Evolutionary conservation across 2,329 filamentous ascomycete genomes (phyloP).

Genomic region (Pleurostoma richardsiae): DNA sequence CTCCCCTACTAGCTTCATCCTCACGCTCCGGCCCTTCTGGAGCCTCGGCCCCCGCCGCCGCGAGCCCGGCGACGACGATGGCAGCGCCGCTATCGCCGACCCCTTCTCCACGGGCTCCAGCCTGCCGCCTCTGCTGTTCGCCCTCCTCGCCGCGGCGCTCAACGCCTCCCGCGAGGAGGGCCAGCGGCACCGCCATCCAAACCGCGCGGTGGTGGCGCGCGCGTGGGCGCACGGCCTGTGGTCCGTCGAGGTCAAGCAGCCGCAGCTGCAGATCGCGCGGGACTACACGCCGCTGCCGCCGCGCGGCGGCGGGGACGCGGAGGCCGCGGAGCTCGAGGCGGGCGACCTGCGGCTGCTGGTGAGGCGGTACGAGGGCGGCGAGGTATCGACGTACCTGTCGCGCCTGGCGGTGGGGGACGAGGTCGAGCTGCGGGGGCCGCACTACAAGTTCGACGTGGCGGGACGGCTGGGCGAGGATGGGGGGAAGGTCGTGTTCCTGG

Average conservation of each 20-base stretch:
- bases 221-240: slow-evolving; percentile 66
- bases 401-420: slow-evolving; percentile 54
- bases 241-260: slow-evolving; percentile 92
- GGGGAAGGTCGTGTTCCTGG: slow-evolving; percentile 70
- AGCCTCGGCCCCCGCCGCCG: neutral
- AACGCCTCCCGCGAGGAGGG: slow-evolving; percentile 4
- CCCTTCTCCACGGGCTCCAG: neutral
- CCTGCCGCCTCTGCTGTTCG: slow-evolving; percentile 9
- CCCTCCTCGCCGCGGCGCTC: slow-evolving; percentile 5
- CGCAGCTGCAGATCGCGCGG: slow-evolving; percentile 84
- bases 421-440: slow-evolving; percentile 75
- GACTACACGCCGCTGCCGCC: slow-evolving; percentile 86
- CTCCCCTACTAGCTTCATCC: slow-evolving; percentile 63
- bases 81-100: neutral
- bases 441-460: slow-evolving; percentile 56
- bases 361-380: slow-evolving; percentile 71
- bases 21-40: slow-evolving; percentile 50
- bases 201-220: slow-evolving; percentile 17
- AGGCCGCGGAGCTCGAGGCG: slow-evolving; percentile 20
- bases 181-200: slow-evolving; percentile 26
- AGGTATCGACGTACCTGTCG: slow-evolving; percentile 80
- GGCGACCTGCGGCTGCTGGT: slow-evolving; percentile 67
- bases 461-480: slow-evolving; percentile 21
- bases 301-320: slow-evolving; percentile 14
- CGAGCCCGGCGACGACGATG: slow-evolving; percentile 6